Percentiles rank a stretch among this genome's conserved stretches.
phyloP scores from a whole-genome alignment of 768 basidiomycete species.

The Mycena belliarum region DNA sequence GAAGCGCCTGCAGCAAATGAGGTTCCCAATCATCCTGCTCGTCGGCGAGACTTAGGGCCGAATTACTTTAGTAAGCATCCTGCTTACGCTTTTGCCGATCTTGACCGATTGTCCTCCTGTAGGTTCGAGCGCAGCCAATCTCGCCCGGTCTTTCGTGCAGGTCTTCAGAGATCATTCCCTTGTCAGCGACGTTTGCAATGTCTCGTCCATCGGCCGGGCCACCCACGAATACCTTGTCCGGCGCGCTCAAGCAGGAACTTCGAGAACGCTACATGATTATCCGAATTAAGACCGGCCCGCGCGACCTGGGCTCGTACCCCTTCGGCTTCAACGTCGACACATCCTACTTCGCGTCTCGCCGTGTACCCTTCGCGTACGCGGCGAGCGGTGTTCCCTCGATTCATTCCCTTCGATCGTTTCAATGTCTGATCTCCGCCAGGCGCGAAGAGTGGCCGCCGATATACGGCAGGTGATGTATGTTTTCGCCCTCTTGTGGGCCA shows the following conservation, averaged over 20 bases:
- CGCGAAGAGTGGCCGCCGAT: conserved; percentile 87
- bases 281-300: conserved; percentile 75
- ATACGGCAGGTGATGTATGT: conserved; percentile 98
- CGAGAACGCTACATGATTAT: too few relatives aligned
- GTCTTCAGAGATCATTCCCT: conserved; percentile 78
- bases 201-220: conserved; percentile 69
- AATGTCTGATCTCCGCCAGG: conserved; percentile 37
- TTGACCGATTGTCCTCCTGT: not conserved
- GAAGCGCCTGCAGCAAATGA: conserved; percentile 67
- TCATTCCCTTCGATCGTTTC: not conserved
- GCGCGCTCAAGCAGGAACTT: conserved; percentile 65
- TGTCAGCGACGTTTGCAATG: conserved; percentile 87
- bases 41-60: conserved; percentile 73
- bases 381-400: conserved; percentile 76
- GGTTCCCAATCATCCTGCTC: conserved; percentile 69
- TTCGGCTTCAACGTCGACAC: conserved; percentile 99
- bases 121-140: conserved; percentile 72
- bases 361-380: conserved; percentile 97
- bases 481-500: conserved; percentile 86
- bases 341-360: conserved; percentile 94
- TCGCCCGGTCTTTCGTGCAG: conserved; percentile 69
- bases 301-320: conserved; percentile 95
- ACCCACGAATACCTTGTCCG: conserved; percentile 79
- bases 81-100: not conserved
- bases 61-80: conserved; percentile 66